Evolutionary conservation across 2,329 filamentous ascomycete species (phyloP).

Genomic region (Sporothrix brunneoviolacea): DNA sequence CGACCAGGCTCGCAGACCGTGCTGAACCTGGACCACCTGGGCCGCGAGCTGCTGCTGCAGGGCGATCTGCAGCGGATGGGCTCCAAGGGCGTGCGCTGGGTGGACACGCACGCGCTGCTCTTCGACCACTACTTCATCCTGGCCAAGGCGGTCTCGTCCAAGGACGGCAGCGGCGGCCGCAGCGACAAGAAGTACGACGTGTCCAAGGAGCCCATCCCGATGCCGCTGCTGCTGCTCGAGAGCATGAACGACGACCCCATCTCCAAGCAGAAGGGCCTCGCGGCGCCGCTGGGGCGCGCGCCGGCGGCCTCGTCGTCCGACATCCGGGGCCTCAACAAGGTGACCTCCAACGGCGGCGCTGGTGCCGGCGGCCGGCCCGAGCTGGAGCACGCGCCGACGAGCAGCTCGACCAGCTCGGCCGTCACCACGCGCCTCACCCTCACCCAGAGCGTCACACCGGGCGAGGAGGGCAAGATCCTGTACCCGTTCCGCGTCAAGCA

Average conservation of each 20-base stretch:
- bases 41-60: slow-evolving; percentile 78
- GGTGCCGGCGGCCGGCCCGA: slow-evolving; percentile 40
- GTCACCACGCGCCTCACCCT: slow-evolving; percentile 38
- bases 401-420: slow-evolving; percentile 54
- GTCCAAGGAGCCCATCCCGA: slow-evolving; percentile 89
- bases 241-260: slow-evolving; percentile 89
- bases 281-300: slow-evolving; percentile 52
- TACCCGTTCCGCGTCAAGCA: slow-evolving; percentile 97
- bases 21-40: slow-evolving; percentile 89
- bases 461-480: slow-evolving; percentile 73
- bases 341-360: slow-evolving; percentile 43
- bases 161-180: slow-evolving; percentile 59
- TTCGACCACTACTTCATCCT: slow-evolving; percentile 97
- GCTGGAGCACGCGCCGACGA: slow-evolving; percentile 62
- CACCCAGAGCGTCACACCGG: slow-evolving; percentile 32
- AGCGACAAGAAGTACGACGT: slow-evolving; percentile 88
- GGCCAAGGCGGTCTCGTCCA: slow-evolving; percentile 69
- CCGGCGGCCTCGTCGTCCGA: slow-evolving; percentile 52
- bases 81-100: slow-evolving; percentile 82
- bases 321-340: slow-evolving; percentile 51
- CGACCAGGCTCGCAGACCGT: slow-evolving; percentile 83
- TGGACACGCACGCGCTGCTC: slow-evolving; percentile 86
- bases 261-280: slow-evolving; percentile 71
- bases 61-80: slow-evolving; percentile 87
- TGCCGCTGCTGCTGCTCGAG: slow-evolving; percentile 90